Conservation (phyloP, 352 stramenopile species). For the Globisporangium carolinianum region DNA sequence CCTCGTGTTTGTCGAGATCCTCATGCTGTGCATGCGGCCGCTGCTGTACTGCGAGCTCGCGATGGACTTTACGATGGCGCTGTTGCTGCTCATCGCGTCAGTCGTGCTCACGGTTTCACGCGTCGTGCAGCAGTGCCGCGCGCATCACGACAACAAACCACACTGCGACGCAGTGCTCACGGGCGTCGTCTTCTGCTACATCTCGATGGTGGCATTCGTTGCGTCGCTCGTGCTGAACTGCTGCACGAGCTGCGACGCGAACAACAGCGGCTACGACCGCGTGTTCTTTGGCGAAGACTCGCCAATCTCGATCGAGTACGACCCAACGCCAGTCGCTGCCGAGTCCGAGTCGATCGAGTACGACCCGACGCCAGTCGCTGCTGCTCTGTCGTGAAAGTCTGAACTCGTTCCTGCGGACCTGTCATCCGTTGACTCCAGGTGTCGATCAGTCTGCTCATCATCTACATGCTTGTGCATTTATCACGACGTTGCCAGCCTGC, state of each 20-base stretch:
- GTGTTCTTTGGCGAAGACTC: constrained; percentile 12
- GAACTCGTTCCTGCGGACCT: background rate
- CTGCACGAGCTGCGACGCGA: constrained; percentile 1
- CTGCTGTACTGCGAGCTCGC: constrained; percentile 12
- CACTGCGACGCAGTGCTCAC: constrained; percentile 4
- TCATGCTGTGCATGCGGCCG: constrained; percentile 12
- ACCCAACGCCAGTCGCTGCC: constrained; percentile 6
- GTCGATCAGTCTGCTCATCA: too few relatives aligned
- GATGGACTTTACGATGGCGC: constrained; percentile 11
- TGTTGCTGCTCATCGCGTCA: constrained; percentile 12
- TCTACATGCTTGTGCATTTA: too few relatives aligned
- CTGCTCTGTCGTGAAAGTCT: constrained; percentile 4
- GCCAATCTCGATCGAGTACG: constrained; percentile 12
- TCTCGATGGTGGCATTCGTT: constrained; percentile 4
- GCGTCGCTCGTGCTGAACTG: constrained; percentile 10
- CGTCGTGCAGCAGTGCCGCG: constrained; percentile 4
- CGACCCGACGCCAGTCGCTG: background rate
- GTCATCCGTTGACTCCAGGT: too few relatives aligned
- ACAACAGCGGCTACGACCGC: constrained; percentile 7
- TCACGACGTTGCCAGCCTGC: too few relatives aligned
- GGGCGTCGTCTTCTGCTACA: constrained; percentile 7
- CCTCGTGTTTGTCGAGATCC: constrained; percentile 13
- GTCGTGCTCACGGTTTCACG: constrained; percentile 10
- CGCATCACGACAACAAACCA: constrained; percentile 2
- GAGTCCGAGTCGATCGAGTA: background rate